Evolutionary conservation across 2,329 filamentous ascomycete species (phyloP), one percentile per base, ranked within the genome.

Genomic region (Erysiphe pulchra): DNA sequence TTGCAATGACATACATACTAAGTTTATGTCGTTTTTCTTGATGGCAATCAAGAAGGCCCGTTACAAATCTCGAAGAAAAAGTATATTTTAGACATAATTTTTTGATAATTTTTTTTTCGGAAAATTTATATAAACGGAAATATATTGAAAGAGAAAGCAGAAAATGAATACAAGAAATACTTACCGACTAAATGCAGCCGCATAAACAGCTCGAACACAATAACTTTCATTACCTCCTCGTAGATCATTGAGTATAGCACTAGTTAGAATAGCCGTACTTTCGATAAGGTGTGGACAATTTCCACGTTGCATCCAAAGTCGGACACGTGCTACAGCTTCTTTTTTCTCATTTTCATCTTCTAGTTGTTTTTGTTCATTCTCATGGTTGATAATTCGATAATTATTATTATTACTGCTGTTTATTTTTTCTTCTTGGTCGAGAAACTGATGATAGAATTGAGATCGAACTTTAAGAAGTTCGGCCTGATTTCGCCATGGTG

Each of bases 241-340:
- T 3, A 50, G 64, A 61, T 85, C 80, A 55, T 74, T 71, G 45
- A 85, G 62, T 17, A 77, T 63, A 28, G 79, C 80, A 49, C 79
- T 74, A 52, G 73, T 72, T 48, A 90, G 65, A 50, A 84, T 69
- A 2, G 77, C 78, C 38, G 81, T 86, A 33, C 77, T 80, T 61
- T 87, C 81, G 46, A 87, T 71, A 60, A 84, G 68, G 62, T 87
- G 78, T 46, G 82, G 81, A 50, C 84, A 79, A 54, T 73, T 73
- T 51, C 76, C 76, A 57, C 79, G 72, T 55, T 78, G 70, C 68
- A 79, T 74, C 78, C 77, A 80, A 61, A 77, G 69, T 38, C 69
- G 68, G 43, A 77, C 72, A 44, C 68, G 65, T 44, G 70, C 68
- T 43, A 77, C 70, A 47, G 72, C 68, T 50, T 48, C 54, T 50